phyloP scores from a whole-genome alignment of 106 monocot genomes.

The Platanthera zijinensis region DNA sequence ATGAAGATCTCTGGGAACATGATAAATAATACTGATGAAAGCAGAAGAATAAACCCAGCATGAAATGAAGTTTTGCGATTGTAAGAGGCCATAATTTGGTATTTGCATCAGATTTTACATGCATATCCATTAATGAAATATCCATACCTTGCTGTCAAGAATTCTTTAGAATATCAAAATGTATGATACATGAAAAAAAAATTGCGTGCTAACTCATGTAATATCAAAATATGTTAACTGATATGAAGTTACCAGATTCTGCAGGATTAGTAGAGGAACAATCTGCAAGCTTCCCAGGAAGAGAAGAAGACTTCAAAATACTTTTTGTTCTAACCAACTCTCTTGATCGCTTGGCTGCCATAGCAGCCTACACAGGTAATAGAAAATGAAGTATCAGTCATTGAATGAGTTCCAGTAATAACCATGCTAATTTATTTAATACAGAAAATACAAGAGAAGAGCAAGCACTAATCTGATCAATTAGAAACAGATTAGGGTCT shows the following conservation, averaged over 20 bases:
- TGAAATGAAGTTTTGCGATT: too few relatives aligned
- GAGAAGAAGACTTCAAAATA: constrained; percentile 90
- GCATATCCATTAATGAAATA: background rate
- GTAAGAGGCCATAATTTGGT: background rate
- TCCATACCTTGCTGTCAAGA: too few relatives aligned
- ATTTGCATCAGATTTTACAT: background rate
- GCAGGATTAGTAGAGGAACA: constrained; percentile 82
- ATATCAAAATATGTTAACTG: background rate
- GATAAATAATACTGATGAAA: background rate
- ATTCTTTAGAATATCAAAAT: background rate
- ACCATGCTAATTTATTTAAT: background rate
- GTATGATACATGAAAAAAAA: background rate
- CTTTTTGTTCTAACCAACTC: constrained; percentile 94
- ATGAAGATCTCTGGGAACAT: constrained; percentile 84
- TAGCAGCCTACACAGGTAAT: constrained; percentile 56
- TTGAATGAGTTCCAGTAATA: background rate
- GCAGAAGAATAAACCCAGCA: background rate
- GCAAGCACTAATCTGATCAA: background rate
- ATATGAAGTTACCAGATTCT: constrained; percentile 65
- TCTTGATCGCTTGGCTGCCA: constrained; percentile 94
- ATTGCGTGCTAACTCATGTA: background rate
- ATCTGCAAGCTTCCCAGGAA: constrained; percentile 95
- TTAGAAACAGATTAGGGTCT: background rate
- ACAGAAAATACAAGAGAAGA: background rate
- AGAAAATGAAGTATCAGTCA: constrained; percentile 1